phyloP scores from a whole-genome alignment of 2,329 filamentous ascomycete genomes.

The Fusarium anguioides region DNA sequence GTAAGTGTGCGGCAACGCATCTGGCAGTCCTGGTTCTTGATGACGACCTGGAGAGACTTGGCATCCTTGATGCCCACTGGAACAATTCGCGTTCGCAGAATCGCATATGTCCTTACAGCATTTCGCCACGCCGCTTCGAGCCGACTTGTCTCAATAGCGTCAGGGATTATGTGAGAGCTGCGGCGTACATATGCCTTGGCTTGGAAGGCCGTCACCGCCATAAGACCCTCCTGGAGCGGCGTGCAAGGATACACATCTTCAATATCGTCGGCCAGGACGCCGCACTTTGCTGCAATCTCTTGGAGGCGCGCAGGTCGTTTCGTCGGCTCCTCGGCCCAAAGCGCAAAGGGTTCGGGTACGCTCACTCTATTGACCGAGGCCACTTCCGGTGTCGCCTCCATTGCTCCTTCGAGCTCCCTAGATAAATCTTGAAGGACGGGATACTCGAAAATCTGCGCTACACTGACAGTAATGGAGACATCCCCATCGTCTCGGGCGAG shows the following conservation, averaged over 20 bases:
- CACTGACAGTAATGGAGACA: constrained; percentile 7
- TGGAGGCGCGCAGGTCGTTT: constrained; percentile 5
- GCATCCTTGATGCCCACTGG: constrained; percentile 9
- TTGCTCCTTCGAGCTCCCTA: constrained; percentile 9
- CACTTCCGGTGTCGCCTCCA: constrained; percentile 2
- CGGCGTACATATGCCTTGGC: constrained; percentile 10
- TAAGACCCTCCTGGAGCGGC: constrained; percentile 9
- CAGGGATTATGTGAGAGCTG: constrained; percentile 7
- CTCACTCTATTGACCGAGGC: constrained; percentile 3
- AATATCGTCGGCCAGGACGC: constrained; percentile 1
- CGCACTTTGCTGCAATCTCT: constrained; percentile 8
- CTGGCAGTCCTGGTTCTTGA: constrained; percentile 7
- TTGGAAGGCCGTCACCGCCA: constrained; percentile 12
- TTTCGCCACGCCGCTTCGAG: constrained; percentile 9
- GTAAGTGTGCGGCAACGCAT: constrained; percentile 2
- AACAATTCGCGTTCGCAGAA: constrained; percentile 11
- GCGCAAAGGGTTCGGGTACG: constrained; percentile 4
- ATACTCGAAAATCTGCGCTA: constrained; percentile 11
- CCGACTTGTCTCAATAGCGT: constrained; percentile 3
- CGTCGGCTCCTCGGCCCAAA: constrained; percentile 6
- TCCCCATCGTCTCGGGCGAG: constrained; percentile 10
- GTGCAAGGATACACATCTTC: constrained; percentile 12
- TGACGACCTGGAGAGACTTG: constrained; percentile 12
- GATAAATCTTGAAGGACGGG: constrained; percentile 9
- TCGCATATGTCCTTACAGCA: constrained; percentile 8